phyloP scores from a whole-genome alignment of 2,329 filamentous ascomycete species.

The Septoria petroselini region DNA sequence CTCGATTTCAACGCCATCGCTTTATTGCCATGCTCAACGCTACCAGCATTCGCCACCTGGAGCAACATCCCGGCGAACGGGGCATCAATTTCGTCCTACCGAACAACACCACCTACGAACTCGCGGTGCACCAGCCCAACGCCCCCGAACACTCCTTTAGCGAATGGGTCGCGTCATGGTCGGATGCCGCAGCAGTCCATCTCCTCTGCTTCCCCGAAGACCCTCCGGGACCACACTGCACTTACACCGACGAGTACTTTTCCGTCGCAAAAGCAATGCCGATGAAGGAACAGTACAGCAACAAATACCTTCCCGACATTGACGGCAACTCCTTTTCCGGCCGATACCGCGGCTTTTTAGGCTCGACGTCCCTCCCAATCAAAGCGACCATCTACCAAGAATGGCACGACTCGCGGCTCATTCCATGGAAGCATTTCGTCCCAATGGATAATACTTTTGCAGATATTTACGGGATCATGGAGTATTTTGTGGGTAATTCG shows the following conservation, averaged over 20 bases:
- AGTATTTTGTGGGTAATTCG: constrained; percentile 55
- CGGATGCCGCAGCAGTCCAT: constrained; percentile 45
- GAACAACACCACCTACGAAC: constrained; percentile 40
- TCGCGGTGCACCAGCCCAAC: constrained; percentile 31
- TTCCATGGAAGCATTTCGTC: constrained; percentile 40
- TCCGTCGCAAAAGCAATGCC: constrained; percentile 33
- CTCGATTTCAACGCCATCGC: constrained; percentile 69
- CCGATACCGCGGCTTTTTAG: constrained; percentile 36
- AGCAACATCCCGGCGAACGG: constrained; percentile 39
- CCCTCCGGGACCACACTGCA: constrained; percentile 40
- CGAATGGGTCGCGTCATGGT: constrained; percentile 42
- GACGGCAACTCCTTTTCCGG: constrained; percentile 59
- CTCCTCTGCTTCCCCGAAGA: constrained; percentile 46
- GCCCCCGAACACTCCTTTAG: constrained; percentile 31
- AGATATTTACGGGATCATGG: constrained; percentile 33
- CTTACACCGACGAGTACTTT: constrained; percentile 48
- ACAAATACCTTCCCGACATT: constrained; percentile 70
- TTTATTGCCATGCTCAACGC: constrained; percentile 71
- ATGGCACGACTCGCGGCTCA: constrained; percentile 39
- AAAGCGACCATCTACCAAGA: constrained; percentile 41
- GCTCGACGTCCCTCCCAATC: constrained; percentile 31
- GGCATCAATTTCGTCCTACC: constrained; percentile 44
- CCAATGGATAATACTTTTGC: constrained; percentile 34
- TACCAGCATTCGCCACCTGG: constrained; percentile 54
- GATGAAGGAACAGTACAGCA: constrained; percentile 44